Evolutionary conservation across 768 basidiomycete species (phyloP).

Genomic region (Calocybe cyanea): DNA sequence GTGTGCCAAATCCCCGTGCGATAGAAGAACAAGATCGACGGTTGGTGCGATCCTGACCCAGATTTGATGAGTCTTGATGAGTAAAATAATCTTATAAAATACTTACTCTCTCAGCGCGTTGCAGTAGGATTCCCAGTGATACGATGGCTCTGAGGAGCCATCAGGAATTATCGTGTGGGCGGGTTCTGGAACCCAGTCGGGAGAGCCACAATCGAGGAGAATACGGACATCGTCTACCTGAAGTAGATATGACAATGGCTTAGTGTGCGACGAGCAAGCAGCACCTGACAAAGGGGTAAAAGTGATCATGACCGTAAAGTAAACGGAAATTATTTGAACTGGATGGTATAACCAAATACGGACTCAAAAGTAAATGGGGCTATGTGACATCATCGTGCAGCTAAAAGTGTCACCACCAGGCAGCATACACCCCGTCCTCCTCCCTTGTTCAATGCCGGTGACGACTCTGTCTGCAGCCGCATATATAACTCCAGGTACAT

Average conservation of each 20-base stretch:
- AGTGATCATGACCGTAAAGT: conserved; percentile 67
- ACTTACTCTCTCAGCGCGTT: conserved; percentile 62
- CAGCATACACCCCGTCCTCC: not conserved
- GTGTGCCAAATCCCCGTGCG: conserved; percentile 89
- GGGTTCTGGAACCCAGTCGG: conserved; percentile 74
- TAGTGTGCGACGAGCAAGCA: conserved; percentile 59
- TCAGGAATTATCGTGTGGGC: conserved; percentile 30
- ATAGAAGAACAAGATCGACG: conserved; percentile 88
- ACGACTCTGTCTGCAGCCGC: conserved; percentile 50
- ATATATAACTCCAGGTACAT: conserved; percentile 49
- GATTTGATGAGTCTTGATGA: not conserved
- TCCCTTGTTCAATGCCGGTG: conserved; percentile 39
- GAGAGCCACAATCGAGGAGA: conserved; percentile 92
- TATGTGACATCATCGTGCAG: conserved; percentile 23
- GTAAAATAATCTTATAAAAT: too few relatives aligned
- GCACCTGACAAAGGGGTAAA: conserved; percentile 89
- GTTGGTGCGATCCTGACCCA: conserved; percentile 68
- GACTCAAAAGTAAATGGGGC: conserved; percentile 1
- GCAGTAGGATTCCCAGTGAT: conserved; percentile 65
- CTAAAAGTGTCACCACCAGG: conserved; percentile 4
- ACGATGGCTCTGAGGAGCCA: conserved; percentile 24
- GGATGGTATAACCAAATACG: conserved; percentile 16
- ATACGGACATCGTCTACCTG: conserved; percentile 93
- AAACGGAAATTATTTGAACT: conserved; percentile 16
- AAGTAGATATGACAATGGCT: conserved; percentile 79